Base-by-base conservation (phyloP, 2,329 filamentous ascomycete genomes). In the Cytospora piceicola region DNA sequence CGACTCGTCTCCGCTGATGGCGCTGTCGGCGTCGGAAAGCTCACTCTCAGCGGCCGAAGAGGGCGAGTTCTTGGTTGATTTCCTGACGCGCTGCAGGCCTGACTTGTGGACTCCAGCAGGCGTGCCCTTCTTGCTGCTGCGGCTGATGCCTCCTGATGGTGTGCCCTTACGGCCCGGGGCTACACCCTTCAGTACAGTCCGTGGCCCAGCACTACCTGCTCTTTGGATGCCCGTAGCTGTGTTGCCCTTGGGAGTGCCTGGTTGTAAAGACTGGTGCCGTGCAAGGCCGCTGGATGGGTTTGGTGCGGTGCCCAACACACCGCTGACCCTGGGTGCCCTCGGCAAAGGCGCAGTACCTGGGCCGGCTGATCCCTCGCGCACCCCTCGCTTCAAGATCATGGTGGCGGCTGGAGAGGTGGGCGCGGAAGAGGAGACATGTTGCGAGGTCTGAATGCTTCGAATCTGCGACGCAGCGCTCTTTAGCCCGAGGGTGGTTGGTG, bases 31-130 rank as follows among this genome's bases (percentile, higher is more conserved):
- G 61, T 89, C 87, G 0, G 87, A 89, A 51, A 89, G 80, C 72
- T 90, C 87, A 71, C 86, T 88, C 67, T 90, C 87, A 59, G 83
- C 86, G 7, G 84, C 85, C 4, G 86, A 88, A 5, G 85, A 86
- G 3, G 87, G 86, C 2, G 87, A 89, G 69, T 86, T 86, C 73
- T 87, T 85, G 55, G 79, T 81, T 53, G 77, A 84, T 69, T 85
- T 86, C 76, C 89, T 89, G 30, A 89, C 83, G 34, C 87, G 83
- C 29, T 85, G 88, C 3, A 89, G 77, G 12, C 82, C 83, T n/a
- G 87, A 89, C 71, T 89, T 89, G 69, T 63, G 73, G 22, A 70
- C 72, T 65, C 59, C 73, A 29, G 46, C 77, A 68, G 67, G 79
- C 46, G 76, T 77, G 36, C 76, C 77, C 74, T 84, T 85, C 73